A percentile compares a stretch with the other conserved stretches of the same genome.
Evolutionary conservation across 768 basidiomycete species (phyloP).

Genomic region (Phylloporus sp.): DNA sequence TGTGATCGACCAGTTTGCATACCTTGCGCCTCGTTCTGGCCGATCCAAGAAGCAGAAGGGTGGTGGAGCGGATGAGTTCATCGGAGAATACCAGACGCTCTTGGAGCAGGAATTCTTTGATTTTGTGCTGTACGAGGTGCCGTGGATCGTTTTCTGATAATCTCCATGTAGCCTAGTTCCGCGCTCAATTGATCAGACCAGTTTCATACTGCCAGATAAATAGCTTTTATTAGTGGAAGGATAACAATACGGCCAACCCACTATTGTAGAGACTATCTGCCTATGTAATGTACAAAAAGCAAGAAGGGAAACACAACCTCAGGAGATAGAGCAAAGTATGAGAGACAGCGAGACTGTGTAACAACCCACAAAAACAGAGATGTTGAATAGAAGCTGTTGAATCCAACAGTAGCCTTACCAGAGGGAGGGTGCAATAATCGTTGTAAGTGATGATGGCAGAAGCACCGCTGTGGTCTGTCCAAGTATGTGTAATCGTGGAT

Average conservation of each 20-base stretch:
- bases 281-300: slow-evolving; percentile 39
- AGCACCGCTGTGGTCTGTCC: slow-evolving; percentile 19
- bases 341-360: slow-evolving; percentile 10
- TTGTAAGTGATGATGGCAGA: slow-evolving; percentile 9
- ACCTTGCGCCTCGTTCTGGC: slow-evolving; percentile 68
- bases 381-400: slow-evolving; percentile 12
- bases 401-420: slow-evolving; percentile 10
- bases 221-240: slow-evolving; percentile 52
- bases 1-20: slow-evolving; percentile 75
- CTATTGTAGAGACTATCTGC: slow-evolving; percentile 48
- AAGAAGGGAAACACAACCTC: slow-evolving; percentile 18
- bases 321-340: slow-evolving; percentile 23
- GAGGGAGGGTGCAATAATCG: slow-evolving; percentile 9
- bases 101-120: slow-evolving; percentile 96
- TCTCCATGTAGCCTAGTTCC: background rate
- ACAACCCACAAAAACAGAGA: slow-evolving; percentile 17
- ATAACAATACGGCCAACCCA: slow-evolving; percentile 62
- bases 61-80: slow-evolving; percentile 59
- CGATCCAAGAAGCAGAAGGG: slow-evolving; percentile 38
- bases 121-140: slow-evolving; percentile 92
- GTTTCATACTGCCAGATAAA: slow-evolving; percentile 23
- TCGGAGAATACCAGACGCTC: slow-evolving; percentile 87
- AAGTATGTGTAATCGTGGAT: slow-evolving; percentile 17
- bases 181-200: background rate
- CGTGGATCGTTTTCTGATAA: slow-evolving; percentile 74